A percentile compares a stretch with the other conserved stretches of the same genome.
phyloP scores from a whole-genome alignment of 805 yeast species.

The Metschnikowia rubicola region DNA sequence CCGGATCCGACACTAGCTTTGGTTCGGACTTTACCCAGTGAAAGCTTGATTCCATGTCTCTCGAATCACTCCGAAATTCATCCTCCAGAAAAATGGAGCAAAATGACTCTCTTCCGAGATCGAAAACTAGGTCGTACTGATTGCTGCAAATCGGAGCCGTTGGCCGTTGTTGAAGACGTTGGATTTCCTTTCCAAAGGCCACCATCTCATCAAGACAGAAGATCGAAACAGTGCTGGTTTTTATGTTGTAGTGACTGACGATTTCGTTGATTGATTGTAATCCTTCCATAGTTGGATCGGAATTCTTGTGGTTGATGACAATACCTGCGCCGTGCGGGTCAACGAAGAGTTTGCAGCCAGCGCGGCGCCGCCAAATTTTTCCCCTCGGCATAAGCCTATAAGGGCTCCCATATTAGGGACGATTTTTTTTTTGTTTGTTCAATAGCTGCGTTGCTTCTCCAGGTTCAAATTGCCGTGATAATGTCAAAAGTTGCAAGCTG shows the following conservation, averaged over 20 bases:
- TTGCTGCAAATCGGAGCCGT: not conserved
- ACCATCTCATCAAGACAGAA: constrained; percentile 15
- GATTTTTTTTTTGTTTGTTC: no score
- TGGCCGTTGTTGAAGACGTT: constrained; percentile 5
- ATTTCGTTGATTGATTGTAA: constrained; percentile 21
- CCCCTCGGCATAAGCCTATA: no score
- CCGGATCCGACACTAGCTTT: constrained; percentile 15
- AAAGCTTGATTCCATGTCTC: no score
- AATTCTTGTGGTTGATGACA: no score
- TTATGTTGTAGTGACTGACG: constrained; percentile 17
- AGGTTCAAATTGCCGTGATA: no score
- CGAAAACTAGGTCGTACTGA: constrained; percentile 9
- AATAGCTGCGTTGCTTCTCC: no score
- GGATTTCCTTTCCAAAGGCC: constrained; percentile 2
- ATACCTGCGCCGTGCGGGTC: no score
- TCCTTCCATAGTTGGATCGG: constrained; percentile 17
- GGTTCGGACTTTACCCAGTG: not conserved
- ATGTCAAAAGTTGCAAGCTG: no score
- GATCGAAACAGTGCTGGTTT: constrained; percentile 12
- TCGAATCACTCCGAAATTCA: no score
- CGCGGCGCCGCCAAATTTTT: no score
- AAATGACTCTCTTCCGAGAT: constrained; percentile 12
- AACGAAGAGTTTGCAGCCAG: no score
- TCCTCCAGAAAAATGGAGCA: constrained; percentile 17
- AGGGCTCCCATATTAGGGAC: no score